Conservation (phyloP, 306 rosid genomes). For the Vicia faba region DNA sequence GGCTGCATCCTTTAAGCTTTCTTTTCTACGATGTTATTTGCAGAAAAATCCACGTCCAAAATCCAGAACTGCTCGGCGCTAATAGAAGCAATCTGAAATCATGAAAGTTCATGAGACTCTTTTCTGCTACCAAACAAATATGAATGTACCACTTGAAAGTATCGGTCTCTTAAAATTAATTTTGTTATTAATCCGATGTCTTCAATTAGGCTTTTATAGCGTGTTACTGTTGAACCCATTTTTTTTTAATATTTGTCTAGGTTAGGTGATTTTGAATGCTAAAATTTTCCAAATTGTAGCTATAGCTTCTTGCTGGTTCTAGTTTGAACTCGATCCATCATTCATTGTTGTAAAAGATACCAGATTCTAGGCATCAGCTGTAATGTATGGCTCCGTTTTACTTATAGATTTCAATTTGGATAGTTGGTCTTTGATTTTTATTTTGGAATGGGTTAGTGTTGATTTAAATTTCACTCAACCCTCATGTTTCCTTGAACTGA, state of each 20-base stretch:
- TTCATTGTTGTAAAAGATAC: conserved; percentile 36
- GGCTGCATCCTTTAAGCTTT: conserved; percentile 34
- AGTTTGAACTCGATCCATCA: conserved; percentile 29
- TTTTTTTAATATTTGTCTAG: conserved; percentile 40
- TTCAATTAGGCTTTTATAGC: conserved; percentile 30
- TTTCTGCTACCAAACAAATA: conserved; percentile 15
- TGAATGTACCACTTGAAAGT: conserved; percentile 32
- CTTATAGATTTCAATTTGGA: conserved; percentile 21
- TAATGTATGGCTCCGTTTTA: conserved; percentile 27
- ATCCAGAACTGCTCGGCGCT: conserved; percentile 73
- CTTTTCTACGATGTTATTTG: conserved; percentile 35
- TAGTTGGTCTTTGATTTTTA: not conserved
- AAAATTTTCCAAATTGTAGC: conserved; percentile 31
- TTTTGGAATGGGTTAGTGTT: not conserved
- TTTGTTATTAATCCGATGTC: conserved; percentile 33
- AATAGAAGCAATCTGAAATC: conserved; percentile 35
- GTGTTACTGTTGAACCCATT: conserved; percentile 38
- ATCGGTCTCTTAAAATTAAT: conserved; percentile 28
- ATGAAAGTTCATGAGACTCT: conserved; percentile 32
- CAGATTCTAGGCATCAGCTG: conserved; percentile 11
- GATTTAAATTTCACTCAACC: not conserved
- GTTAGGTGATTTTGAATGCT: conserved; percentile 39
- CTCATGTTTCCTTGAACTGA: not conserved
- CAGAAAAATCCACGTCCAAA: conserved; percentile 81
- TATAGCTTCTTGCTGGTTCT: conserved; percentile 1